Conservation (phyloP, 1,284 basidiomycete species). For the Xerocomus cyaneibrunnescens region DNA sequence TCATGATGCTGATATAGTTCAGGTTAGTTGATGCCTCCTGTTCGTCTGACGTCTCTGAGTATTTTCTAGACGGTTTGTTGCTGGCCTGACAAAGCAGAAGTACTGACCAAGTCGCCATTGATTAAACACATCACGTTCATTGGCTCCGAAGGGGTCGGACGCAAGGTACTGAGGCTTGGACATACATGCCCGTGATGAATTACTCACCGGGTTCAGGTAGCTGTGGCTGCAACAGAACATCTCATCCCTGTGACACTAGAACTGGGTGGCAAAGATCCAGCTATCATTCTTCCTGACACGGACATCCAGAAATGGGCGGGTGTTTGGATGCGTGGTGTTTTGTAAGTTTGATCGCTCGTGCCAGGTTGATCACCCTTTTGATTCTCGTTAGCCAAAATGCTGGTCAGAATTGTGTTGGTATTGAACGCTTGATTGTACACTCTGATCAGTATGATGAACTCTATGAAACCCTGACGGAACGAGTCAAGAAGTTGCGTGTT, state of each 20-base stretch:
- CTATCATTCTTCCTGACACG: conserved; percentile 72
- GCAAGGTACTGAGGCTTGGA: conserved; percentile 54
- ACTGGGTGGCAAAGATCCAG: conserved; percentile 85
- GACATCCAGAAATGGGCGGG: conserved; percentile 70
- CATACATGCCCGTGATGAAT: not conserved
- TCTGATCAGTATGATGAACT: conserved; percentile 72
- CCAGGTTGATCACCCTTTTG: not conserved
- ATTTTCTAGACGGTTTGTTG: conserved; percentile 72
- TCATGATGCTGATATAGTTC: conserved; percentile 79
- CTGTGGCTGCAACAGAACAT: conserved; percentile 77
- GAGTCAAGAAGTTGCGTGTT: conserved; percentile 64
- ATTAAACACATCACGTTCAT: conserved; percentile 91
- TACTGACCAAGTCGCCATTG: conserved; percentile 74
- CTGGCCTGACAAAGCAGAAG: conserved; percentile 83
- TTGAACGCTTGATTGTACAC: conserved; percentile 91
- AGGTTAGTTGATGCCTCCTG: conserved; percentile 42
- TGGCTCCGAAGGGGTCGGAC: conserved; percentile 88
- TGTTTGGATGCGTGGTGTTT: conserved; percentile 83
- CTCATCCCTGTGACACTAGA: conserved; percentile 90
- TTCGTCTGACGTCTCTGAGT: conserved; percentile 15
- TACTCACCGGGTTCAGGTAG: conserved; percentile 52
- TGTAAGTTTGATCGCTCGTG: conserved; percentile 53
- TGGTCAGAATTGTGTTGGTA: conserved; percentile 97
- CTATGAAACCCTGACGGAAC: conserved; percentile 60
- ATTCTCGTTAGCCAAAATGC: conserved; percentile 68